A percentile compares a stretch with the other conserved stretches of the same genome.
These are phyloP conservation scores for Dothideomycetes sp. DNA, from an alignment of 2,329 filamentous ascomycete genomes.

Conservation along the genomic window DNA sequence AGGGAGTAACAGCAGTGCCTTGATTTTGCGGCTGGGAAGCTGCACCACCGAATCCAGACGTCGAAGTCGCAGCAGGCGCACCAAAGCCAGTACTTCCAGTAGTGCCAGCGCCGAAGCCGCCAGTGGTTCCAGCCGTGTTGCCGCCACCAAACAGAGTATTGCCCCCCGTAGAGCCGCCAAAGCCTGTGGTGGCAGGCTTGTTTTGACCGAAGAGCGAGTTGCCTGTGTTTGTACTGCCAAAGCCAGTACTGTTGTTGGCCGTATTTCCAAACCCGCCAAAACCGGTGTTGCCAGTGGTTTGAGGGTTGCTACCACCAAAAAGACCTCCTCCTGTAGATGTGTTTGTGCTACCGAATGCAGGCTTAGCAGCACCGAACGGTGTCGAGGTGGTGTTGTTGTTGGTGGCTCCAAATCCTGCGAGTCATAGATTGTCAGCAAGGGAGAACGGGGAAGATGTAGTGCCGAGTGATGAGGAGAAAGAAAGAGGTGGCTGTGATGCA, in stretches of 20 bases:
- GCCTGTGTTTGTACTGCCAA: constrained; percentile 19
- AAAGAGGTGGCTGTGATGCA: background rate
- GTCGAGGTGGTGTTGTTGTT: constrained; percentile 13
- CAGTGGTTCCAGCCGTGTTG: constrained; percentile 28
- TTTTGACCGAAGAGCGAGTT: constrained; percentile 24
- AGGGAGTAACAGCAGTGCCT: constrained; percentile 59
- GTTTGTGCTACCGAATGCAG: constrained; percentile 21
- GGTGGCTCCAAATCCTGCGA: constrained; percentile 17
- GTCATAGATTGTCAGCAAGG: background rate
- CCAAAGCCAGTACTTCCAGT: constrained; percentile 32
- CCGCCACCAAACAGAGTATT: constrained; percentile 31
- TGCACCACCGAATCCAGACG: constrained; percentile 35
- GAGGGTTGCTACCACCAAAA: constrained; percentile 21
- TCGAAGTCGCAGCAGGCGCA: constrained; percentile 23
- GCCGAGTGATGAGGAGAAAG: background rate
- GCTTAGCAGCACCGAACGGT: constrained; percentile 17
- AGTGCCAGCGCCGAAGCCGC: constrained; percentile 35
- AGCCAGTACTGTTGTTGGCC: constrained; percentile 17
- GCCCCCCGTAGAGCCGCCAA: constrained; percentile 38
- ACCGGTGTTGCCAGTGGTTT: constrained; percentile 32
- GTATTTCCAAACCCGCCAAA: constrained; percentile 20
- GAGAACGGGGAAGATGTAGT: background rate
- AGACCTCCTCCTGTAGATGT: constrained; percentile 24
- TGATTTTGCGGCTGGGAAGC: constrained; percentile 45
- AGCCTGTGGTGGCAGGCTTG: constrained; percentile 44